Conservation (phyloP, 2,329 filamentous ascomycete species). For the Trichoderma sp. region DNA sequence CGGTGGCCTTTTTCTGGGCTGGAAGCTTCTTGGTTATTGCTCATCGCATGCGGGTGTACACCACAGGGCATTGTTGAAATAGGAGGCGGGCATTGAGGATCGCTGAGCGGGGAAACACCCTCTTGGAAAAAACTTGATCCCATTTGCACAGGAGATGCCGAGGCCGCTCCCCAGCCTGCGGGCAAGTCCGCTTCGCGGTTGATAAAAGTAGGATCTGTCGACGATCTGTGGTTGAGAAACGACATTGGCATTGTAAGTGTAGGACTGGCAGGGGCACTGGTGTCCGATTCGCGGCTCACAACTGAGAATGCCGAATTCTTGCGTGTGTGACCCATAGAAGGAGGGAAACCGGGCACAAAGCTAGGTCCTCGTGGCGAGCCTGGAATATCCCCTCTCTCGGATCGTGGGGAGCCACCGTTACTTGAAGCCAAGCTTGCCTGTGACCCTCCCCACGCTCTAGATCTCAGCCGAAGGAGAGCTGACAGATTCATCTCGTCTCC, state of each 20-base stretch:
- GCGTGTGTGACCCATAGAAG: constrained; percentile 43
- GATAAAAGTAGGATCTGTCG: not conserved
- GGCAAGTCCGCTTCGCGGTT: not conserved
- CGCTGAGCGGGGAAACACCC: constrained; percentile 13
- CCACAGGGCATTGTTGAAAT: not conserved
- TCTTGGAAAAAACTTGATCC: not conserved
- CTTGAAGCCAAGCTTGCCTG: constrained; percentile 69
- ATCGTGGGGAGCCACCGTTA: constrained; percentile 55
- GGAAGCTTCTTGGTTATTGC: constrained; percentile 11
- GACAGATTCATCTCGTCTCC: constrained; percentile 71
- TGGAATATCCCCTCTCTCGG: constrained; percentile 54
- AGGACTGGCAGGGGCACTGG: constrained; percentile 54
- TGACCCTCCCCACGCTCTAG: constrained; percentile 79
- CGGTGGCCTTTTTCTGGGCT: constrained; percentile 50
- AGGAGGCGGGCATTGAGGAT: not conserved
- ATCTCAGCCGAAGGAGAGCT: constrained; percentile 72
- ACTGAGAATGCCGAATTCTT: constrained; percentile 57
- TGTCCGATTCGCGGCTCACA: constrained; percentile 54
- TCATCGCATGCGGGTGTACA: constrained; percentile 10
- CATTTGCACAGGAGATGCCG: not conserved
- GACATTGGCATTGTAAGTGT: constrained; percentile 51
- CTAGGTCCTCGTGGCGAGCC: constrained; percentile 46
- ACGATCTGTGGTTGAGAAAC: constrained; percentile 26
- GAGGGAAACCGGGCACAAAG: constrained; percentile 29
- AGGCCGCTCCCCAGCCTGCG: constrained; percentile 2